Evolutionary conservation across 2,329 filamentous ascomycete genomes (phyloP).

Genomic region (Xylaria sp.): DNA sequence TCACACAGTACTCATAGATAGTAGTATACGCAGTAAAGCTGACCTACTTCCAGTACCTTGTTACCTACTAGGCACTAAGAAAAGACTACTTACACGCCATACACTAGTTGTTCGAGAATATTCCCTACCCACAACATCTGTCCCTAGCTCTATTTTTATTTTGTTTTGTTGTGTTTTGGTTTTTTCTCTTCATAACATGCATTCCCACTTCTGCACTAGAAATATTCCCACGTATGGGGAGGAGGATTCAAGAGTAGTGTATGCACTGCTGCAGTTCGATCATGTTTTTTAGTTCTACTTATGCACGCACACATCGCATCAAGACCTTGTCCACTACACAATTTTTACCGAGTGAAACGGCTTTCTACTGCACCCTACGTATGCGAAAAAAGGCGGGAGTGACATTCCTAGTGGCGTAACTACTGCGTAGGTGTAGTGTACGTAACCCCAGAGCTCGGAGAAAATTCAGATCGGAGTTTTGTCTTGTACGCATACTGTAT

Average conservation of each 20-base stretch:
- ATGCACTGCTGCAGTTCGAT: neutral
- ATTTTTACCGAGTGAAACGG: neutral
- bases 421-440: too few relatives aligned
- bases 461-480: slow-evolving; percentile 31
- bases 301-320: neutral
- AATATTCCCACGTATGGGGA: neutral
- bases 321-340: neutral
- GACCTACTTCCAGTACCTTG: too few relatives aligned
- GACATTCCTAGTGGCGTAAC: too few relatives aligned
- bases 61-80: neutral
- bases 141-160: slow-evolving; percentile 5
- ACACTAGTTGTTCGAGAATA: slow-evolving; percentile 15
- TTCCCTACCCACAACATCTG: slow-evolving; percentile 15
- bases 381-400: neutral
- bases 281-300: neutral
- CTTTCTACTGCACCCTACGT: neutral
- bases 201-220: neutral
- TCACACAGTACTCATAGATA: too few relatives aligned
- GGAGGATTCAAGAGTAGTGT: neutral
- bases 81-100: neutral
- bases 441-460: slow-evolving; percentile 24
- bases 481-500: neutral
- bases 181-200: slow-evolving; percentile 1
- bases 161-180: neutral
- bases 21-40: too few relatives aligned